These are phyloP conservation scores for Beauveria bassiana DNA, from an alignment of 2,329 filamentous ascomycete genomes.

Conservation along the genomic window DNA sequence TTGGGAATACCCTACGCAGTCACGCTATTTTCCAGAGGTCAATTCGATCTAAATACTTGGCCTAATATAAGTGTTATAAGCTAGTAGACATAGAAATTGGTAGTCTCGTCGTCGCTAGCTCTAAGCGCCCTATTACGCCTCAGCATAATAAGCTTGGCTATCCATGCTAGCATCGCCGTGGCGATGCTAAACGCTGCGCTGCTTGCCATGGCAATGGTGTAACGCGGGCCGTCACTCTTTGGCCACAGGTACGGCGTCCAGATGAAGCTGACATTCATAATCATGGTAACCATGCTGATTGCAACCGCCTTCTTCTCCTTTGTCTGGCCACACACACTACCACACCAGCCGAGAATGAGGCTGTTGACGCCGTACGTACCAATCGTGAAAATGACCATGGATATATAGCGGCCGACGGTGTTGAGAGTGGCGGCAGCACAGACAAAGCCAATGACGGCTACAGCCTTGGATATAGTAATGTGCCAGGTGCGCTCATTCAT, in stretches of 20 bases:
- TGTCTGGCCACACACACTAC: slow-evolving; percentile 31
- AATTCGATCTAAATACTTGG: no score
- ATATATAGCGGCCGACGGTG: slow-evolving; percentile 21
- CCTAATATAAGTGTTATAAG: no score
- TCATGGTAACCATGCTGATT: slow-evolving; percentile 24
- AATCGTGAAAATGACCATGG: slow-evolving; percentile 25
- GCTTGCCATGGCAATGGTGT: slow-evolving; percentile 28
- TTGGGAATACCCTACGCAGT: no score
- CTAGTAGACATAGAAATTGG: slow-evolving; percentile 20
- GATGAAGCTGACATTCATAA: slow-evolving; percentile 26
- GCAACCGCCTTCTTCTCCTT: slow-evolving; percentile 36
- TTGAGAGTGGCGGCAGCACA: slow-evolving; percentile 19
- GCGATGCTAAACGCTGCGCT: slow-evolving; percentile 15
- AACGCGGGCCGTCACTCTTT: slow-evolving; percentile 30
- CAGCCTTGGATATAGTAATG: slow-evolving; percentile 31
- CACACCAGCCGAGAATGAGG: slow-evolving; percentile 31
- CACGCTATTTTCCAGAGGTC: no score
- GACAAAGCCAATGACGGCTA: slow-evolving; percentile 33
- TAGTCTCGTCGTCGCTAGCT: slow-evolving; percentile 18
- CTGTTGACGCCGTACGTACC: slow-evolving; percentile 28
- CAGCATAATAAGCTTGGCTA: slow-evolving; percentile 28
- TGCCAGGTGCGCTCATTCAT: slow-evolving; percentile 37
- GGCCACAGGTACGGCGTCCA: slow-evolving; percentile 37
- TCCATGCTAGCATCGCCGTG: slow-evolving; percentile 28
- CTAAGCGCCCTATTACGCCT: slow-evolving; percentile 26